A percentile compares a stretch with the other conserved stretches of the same genome.
Conservation (phyloP, 345 rosid genomes). For the Aegle marmelos region DNA sequence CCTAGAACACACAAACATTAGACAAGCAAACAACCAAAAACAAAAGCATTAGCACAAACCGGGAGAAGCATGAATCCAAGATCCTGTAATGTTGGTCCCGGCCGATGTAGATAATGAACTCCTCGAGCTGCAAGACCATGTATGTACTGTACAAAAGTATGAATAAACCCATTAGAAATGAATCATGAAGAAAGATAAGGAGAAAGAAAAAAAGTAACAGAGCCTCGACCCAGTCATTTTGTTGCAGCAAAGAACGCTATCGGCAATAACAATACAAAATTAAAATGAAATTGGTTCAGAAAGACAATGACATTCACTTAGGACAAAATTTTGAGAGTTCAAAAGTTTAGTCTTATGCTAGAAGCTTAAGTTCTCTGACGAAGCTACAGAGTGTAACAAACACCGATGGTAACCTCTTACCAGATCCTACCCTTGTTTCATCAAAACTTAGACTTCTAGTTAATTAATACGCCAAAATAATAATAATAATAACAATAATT, state of each 20-base stretch:
- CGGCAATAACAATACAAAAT: not conserved
- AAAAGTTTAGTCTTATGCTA: constrained; percentile 29
- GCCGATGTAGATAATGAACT: constrained; percentile 87
- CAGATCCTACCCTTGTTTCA: constrained; percentile 28
- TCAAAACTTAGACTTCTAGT: constrained; percentile 8
- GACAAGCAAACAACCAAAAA: constrained; percentile 6
- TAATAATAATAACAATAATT: not conserved
- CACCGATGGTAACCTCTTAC: constrained; percentile 34
- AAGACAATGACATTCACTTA: constrained; percentile 2
- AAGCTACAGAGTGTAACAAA: constrained; percentile 20
- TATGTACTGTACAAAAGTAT: constrained; percentile 55
- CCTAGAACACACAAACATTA: not conserved
- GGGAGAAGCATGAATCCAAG: constrained; percentile 87
- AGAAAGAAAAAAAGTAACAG: not conserved
- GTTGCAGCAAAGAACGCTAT: not conserved
- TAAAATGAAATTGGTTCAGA: not conserved
- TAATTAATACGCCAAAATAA: not conserved
- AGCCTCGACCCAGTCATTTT: not conserved
- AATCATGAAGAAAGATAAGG: not conserved
- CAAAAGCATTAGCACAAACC: constrained; percentile 39
- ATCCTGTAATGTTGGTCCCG: constrained; percentile 87
- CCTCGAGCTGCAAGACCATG: constrained; percentile 95
- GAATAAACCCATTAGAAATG: not conserved
- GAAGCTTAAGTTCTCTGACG: constrained; percentile 30
- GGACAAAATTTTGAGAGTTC: not conserved